Conservation (phyloP, 805 yeast genomes). For the Kregervanrija pseudodelftensis region DNA sequence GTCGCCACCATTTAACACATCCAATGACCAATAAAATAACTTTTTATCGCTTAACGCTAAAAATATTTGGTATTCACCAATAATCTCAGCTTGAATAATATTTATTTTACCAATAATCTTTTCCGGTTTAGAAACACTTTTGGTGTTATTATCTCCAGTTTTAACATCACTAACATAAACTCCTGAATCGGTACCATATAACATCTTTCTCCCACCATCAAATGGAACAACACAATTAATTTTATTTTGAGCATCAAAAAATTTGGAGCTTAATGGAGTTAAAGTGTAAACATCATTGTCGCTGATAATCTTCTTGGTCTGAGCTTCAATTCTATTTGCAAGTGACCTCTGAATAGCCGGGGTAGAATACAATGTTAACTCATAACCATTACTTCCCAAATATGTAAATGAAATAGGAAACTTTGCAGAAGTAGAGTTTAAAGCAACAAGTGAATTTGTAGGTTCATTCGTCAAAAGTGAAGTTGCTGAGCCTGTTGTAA, state of each 20-base stretch:
- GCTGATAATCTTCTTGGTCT: conserved; percentile 65
- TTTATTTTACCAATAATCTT: conserved; percentile 67
- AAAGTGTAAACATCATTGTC: conserved; percentile 75
- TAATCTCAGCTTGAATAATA: conserved; percentile 82
- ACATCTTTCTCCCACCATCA: conserved; percentile 85
- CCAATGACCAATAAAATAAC: conserved; percentile 71
- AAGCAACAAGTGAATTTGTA: conserved; percentile 10
- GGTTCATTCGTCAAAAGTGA: conserved; percentile 21
- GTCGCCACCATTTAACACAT: conserved; percentile 46
- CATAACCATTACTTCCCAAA: conserved; percentile 48
- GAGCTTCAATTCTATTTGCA: conserved; percentile 70
- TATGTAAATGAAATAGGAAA: conserved; percentile 46
- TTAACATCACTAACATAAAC: conserved; percentile 74
- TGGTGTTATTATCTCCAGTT: conserved; percentile 38
- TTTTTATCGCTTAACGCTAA: conserved; percentile 78
- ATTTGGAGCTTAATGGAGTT: conserved; percentile 65
- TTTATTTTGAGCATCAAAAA: conserved; percentile 66
- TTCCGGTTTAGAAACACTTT: conserved; percentile 63
- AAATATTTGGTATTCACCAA: conserved; percentile 84
- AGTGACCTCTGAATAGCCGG: conserved; percentile 70
- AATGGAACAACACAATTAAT: conserved; percentile 90
- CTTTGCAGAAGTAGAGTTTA: conserved; percentile 26
- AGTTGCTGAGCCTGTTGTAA: conserved; percentile 27
- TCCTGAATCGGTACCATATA: conserved; percentile 91
- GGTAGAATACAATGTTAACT: conserved; percentile 45